These are phyloP conservation scores for Xylaria sp. DNA, from an alignment of 2,329 filamentous ascomycete species.

Conservation along the genomic window DNA sequence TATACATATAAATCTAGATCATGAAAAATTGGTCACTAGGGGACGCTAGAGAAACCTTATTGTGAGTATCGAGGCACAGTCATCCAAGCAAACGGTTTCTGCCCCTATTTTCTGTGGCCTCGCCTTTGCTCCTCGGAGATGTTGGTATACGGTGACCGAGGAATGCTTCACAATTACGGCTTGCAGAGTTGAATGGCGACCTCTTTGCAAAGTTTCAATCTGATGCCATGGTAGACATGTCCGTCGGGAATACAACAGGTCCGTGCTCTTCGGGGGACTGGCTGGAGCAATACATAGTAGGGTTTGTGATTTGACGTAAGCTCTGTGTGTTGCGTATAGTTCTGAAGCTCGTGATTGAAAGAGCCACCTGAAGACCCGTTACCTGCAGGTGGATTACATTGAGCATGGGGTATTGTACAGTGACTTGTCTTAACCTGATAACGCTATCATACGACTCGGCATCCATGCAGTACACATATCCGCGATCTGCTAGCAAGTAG, in stretches of 20 bases:
- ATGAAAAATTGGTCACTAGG: background rate
- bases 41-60: constrained; percentile 1
- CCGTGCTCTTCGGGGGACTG: background rate
- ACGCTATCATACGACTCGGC: background rate
- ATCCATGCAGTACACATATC: background rate
- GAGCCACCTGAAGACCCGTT: background rate
- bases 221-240: background rate
- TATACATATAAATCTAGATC: background rate
- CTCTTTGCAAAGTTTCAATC: background rate
- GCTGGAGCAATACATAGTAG: background rate
- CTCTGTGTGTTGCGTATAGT: background rate
- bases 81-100: background rate
- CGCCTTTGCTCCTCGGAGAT: background rate
- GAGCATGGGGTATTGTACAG: background rate
- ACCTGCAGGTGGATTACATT: background rate
- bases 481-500: background rate
- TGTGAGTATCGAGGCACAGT: background rate
- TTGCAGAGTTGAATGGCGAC: background rate
- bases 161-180: background rate
- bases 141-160: background rate
- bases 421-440: background rate
- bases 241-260: background rate
- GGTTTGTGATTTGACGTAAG: background rate
- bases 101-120: background rate
- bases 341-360: background rate